A percentile compares a stretch with the other conserved stretches of the same genome.
These are phyloP conservation scores for Cyclotella cryptica DNA, from an alignment of 108 stramenopile genomes.

Conservation along the genomic window DNA sequence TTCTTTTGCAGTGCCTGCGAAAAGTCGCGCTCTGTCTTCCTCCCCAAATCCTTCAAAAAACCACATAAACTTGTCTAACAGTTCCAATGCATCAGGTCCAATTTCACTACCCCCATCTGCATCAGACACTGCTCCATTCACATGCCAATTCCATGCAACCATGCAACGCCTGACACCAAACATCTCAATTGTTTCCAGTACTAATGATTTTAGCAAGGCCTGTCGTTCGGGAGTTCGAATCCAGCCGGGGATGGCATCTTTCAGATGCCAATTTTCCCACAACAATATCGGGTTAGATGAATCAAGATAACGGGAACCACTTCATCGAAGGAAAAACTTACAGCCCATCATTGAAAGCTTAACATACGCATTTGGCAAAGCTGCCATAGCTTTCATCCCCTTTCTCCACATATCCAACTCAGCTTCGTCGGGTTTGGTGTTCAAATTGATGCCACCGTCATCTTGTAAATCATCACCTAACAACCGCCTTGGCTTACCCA, in stretches of 20 bases:
- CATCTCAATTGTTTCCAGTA: constrained; percentile 65
- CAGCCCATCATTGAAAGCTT: constrained; percentile 84
- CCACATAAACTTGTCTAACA: constrained; percentile 50
- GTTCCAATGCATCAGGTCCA: constrained; percentile 69
- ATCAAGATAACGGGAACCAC: too few species aligned
- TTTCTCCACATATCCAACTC: constrained; percentile 69
- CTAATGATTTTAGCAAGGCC: constrained; percentile 53
- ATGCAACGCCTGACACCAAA: constrained; percentile 80
- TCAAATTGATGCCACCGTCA: constrained; percentile 42
- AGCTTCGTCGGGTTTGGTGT: constrained; percentile 29
- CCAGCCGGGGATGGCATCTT: constrained; percentile 77
- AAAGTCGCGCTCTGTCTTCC: constrained; percentile 58
- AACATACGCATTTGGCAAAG: constrained; percentile 69
- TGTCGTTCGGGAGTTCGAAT: constrained; percentile 51
- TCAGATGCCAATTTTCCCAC: too few species aligned
- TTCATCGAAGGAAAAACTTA: too few species aligned
- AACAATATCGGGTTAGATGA: too few species aligned
- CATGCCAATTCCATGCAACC: constrained; percentile 80
- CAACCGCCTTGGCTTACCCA: constrained; percentile 70
- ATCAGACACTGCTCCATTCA: constrained; percentile 67
- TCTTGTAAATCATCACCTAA: constrained; percentile 53
- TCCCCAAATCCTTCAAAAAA: constrained; percentile 65
- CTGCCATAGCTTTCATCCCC: constrained; percentile 74
- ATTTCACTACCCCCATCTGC: constrained; percentile 56
- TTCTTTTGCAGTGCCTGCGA: constrained; percentile 63